A percentile compares a stretch with the other conserved stretches of the same genome.
Evolutionary conservation across 2,329 filamentous ascomycete genomes (phyloP).

Genomic region (Blumeriella jaapii): DNA sequence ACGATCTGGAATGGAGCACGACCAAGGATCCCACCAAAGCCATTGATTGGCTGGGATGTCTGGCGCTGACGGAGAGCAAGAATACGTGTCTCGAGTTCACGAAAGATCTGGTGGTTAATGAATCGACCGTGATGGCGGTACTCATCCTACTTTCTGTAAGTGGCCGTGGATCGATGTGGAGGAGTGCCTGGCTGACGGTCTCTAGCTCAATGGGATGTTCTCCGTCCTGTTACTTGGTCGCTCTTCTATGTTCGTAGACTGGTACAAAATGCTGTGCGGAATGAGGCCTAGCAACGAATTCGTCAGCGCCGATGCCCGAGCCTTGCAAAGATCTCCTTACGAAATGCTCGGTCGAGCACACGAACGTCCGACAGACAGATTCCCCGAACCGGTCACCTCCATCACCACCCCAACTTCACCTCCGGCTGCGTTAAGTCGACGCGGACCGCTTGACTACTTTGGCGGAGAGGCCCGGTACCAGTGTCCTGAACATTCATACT

Average conservation of each 20-base stretch:
- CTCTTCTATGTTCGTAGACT: slow-evolving; percentile 75
- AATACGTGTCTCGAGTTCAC: slow-evolving; percentile 53
- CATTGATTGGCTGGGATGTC: slow-evolving; percentile 58
- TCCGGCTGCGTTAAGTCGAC: slow-evolving; percentile 18
- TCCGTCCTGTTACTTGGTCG: slow-evolving; percentile 71
- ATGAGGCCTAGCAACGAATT: slow-evolving; percentile 61
- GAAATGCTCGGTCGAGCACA: slow-evolving; percentile 56
- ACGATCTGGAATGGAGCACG: slow-evolving; percentile 41
- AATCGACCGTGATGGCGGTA: slow-evolving; percentile 69
- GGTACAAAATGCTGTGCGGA: slow-evolving; percentile 52
- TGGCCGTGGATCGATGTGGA: slow-evolving; percentile 11
- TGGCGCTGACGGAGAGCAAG: slow-evolving; percentile 53
- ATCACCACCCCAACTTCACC: slow-evolving; percentile 21
- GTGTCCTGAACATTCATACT: slow-evolving; percentile 37
- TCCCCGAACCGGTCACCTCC: slow-evolving; percentile 10
- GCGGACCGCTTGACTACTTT: slow-evolving; percentile 29
- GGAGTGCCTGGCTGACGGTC: slow-evolving; percentile 14
- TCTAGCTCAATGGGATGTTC: slow-evolving; percentile 73
- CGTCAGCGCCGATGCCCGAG: slow-evolving; percentile 65
- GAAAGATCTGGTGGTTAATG: slow-evolving; percentile 52
- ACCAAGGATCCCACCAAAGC: slow-evolving; percentile 34
- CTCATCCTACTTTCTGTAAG: slow-evolving; percentile 70
- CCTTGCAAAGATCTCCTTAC: slow-evolving; percentile 57
- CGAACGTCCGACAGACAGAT: no score
- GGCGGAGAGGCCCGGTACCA: slow-evolving; percentile 35